Conservation (phyloP, 106 monocot genomes). For the Acorus gramineus region DNA sequence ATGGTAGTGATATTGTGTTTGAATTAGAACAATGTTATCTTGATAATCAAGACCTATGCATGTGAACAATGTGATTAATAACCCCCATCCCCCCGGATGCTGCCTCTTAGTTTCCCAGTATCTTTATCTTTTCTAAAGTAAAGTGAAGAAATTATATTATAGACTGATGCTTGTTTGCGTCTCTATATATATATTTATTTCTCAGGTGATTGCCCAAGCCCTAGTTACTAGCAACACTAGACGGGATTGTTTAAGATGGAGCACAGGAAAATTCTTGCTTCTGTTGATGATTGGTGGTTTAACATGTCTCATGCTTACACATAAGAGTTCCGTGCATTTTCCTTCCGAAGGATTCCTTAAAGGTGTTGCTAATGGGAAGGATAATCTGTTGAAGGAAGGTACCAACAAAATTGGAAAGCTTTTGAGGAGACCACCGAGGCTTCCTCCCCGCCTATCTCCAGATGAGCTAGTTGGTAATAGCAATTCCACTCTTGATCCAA, state of each 20-base stretch:
- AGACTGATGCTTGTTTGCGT: not conserved
- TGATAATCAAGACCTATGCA: no score
- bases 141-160: no score
- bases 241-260: slow-evolving; percentile 38
- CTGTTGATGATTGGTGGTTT: slow-evolving; percentile 69
- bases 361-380: slow-evolving; percentile 4
- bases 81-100: no score
- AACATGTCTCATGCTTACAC: slow-evolving; percentile 26
- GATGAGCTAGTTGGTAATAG: slow-evolving; percentile 29
- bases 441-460: slow-evolving; percentile 74
- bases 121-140: no score
- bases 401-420: slow-evolving; percentile 23
- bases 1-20: no score
- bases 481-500: slow-evolving; percentile 14
- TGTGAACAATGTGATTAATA: no score
- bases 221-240: slow-evolving; percentile 30
- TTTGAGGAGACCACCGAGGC: slow-evolving; percentile 57
- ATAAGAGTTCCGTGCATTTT: slow-evolving; percentile 24
- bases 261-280: slow-evolving; percentile 51
- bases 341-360: slow-evolving; percentile 14
- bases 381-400: slow-evolving; percentile 11
- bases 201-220: slow-evolving; percentile 48
- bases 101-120: no score
- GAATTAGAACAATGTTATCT: no score
- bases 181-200: not conserved